Evolutionary conservation across 108 stramenopile species (phyloP).

Genomic region (Nitzschia inconspicua): DNA sequence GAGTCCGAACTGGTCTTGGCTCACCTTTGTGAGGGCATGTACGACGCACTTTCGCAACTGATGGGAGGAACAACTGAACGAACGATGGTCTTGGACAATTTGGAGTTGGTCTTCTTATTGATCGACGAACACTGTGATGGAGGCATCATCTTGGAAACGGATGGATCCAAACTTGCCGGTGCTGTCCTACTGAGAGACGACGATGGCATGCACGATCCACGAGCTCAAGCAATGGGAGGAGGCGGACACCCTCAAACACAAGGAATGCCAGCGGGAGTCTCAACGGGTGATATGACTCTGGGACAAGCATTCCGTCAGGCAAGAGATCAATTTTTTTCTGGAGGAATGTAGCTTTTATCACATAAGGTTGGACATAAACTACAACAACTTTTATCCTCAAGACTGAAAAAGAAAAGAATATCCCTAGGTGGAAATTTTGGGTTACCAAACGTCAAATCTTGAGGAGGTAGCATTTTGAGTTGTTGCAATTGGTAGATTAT

Average conservation of each 20-base stretch:
- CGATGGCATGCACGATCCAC: constrained; percentile 17
- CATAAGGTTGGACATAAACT: too few species aligned
- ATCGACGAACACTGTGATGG: constrained; percentile 90
- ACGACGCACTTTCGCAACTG: constrained; percentile 70
- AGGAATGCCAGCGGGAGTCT: constrained; percentile 46
- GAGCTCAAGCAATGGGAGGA: constrained; percentile 13
- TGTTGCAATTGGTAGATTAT: too few species aligned
- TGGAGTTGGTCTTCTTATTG: constrained; percentile 82
- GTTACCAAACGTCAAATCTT: too few species aligned
- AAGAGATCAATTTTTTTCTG: constrained; percentile 63
- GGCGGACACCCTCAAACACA: constrained; percentile 22
- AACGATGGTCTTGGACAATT: constrained; percentile 84
- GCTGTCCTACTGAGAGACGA: constrained; percentile 79
- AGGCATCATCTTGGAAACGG: constrained; percentile 79
- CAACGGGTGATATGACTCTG: constrained; percentile 81
- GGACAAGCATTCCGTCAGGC: constrained; percentile 83
- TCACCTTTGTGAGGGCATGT: constrained; percentile 84
- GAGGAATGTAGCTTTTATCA: constrained; percentile 12
- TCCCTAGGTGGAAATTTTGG: too few species aligned
- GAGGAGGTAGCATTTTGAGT: too few species aligned
- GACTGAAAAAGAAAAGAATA: too few species aligned
- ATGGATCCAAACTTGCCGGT: constrained; percentile 67
- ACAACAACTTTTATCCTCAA: too few species aligned
- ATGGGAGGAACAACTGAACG: constrained; percentile 84
- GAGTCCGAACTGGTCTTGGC: constrained; percentile 80